Evolutionary conservation across 2,329 filamentous ascomycete species (phyloP).

Genomic region (Pseudogymnoascus sp.): DNA sequence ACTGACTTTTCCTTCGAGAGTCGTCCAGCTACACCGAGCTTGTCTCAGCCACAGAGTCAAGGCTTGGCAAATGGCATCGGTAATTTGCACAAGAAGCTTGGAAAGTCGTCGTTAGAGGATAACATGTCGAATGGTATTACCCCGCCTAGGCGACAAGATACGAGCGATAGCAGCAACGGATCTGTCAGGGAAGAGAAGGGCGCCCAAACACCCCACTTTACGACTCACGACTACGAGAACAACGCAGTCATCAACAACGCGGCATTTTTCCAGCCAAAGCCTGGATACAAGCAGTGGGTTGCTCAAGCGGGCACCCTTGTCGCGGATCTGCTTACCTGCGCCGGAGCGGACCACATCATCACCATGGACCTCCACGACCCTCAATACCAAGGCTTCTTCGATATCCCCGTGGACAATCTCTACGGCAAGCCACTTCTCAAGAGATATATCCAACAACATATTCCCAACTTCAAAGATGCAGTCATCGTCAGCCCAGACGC

Average conservation of each 20-base stretch:
- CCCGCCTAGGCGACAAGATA: conserved; percentile 28
- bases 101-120: conserved; percentile 57
- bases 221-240: conserved; percentile 60
- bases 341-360: conserved; percentile 92
- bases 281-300: conserved; percentile 97
- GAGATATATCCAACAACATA: conserved; percentile 69
- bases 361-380: conserved; percentile 96
- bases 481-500: conserved; percentile 96
- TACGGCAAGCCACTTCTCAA: conserved; percentile 74
- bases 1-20: conserved; percentile 84
- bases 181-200: conserved; percentile 24
- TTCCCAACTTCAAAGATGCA: conserved; percentile 69
- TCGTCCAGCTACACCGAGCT: conserved; percentile 76
- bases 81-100: conserved; percentile 63
- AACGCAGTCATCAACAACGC: conserved; percentile 42
- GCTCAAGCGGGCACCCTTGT: conserved; percentile 93
- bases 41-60: conserved; percentile 59
- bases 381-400: conserved; percentile 98
- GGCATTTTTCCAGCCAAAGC: conserved; percentile 68
- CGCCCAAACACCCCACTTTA: conserved; percentile 34
- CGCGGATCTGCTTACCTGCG: conserved; percentile 88
- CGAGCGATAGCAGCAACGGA: conserved; percentile 34
- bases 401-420: conserved; percentile 96
- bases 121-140: conserved; percentile 30
- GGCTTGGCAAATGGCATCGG: conserved; percentile 57